Evolutionary conservation across 345 rosid species (phyloP).

Genomic region (Eucalyptus leucophloia): DNA sequence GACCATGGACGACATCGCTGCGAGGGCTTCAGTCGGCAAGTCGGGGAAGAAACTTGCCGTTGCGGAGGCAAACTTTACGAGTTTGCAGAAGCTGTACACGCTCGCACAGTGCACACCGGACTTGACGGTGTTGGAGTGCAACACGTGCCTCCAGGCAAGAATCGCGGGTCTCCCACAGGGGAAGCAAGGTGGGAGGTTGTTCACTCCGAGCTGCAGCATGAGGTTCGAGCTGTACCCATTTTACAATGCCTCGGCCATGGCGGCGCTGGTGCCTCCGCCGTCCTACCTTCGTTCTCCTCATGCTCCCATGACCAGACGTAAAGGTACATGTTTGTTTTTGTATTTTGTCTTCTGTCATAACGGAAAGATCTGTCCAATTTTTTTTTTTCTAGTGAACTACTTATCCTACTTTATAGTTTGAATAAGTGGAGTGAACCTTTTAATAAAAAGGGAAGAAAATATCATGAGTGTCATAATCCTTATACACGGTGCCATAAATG

Average conservation of each 20-base stretch:
- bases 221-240: not conserved
- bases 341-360: not conserved
- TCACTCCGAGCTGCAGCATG: not conserved
- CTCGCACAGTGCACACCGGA: slow-evolving; percentile 2
- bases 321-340: not conserved
- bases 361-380: not conserved
- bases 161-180: not conserved
- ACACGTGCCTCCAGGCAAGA: slow-evolving; percentile 7
- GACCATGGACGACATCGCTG: not conserved
- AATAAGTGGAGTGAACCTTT: not conserved
- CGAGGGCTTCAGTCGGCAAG: not conserved
- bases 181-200: not conserved
- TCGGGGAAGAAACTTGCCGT: not conserved
- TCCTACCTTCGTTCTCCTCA: not conserved
- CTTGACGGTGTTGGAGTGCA: slow-evolving; percentile 15
- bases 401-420: not conserved
- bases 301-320: not conserved
- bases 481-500: not conserved
- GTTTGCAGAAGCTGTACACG: slow-evolving; percentile 6
- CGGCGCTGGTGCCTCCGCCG: not conserved
- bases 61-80: not conserved
- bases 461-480: not conserved
- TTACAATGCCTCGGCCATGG: not conserved
- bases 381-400: not conserved
- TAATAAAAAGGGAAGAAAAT: not conserved